A percentile compares a stretch with the other conserved stretches of the same genome.
These are phyloP conservation scores for Aspergillus sparsus DNA, from an alignment of 495 filamentous ascomycete species.

Conservation along the genomic window DNA sequence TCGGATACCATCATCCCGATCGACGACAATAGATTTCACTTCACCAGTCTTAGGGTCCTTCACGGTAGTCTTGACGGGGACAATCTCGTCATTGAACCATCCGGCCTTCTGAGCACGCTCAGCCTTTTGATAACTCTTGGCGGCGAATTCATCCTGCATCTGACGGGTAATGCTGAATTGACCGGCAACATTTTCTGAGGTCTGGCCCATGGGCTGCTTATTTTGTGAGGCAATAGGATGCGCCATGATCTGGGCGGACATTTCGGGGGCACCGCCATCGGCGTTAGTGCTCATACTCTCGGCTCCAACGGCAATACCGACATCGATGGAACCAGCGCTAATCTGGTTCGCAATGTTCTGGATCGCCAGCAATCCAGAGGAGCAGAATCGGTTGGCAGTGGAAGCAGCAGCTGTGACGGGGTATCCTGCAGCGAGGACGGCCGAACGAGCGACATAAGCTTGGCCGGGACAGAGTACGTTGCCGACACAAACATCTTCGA, in stretches of 20 bases:
- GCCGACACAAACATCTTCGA: slow-evolving; percentile 91
- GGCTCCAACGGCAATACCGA: slow-evolving; percentile 84
- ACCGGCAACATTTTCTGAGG: slow-evolving; percentile 85
- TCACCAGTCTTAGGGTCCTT: slow-evolving; percentile 83
- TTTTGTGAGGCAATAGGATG: slow-evolving; percentile 79
- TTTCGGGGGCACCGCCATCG: slow-evolving; percentile 67
- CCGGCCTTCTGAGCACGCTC: slow-evolving; percentile 90
- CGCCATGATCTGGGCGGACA: slow-evolving; percentile 69
- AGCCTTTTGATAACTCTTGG: slow-evolving; percentile 80
- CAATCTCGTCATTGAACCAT: slow-evolving; percentile 89
- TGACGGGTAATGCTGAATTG: slow-evolving; percentile 83
- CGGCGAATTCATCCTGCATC: slow-evolving; percentile 77
- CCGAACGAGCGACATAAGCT: slow-evolving; percentile 84
- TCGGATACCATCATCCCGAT: slow-evolving; percentile 85
- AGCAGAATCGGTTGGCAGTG: slow-evolving; percentile 91
- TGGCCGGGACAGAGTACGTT: slow-evolving; percentile 65
- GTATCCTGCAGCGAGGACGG: slow-evolving; percentile 86
- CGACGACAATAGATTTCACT: slow-evolving; percentile 72
- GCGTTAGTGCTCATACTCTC: slow-evolving; percentile 83
- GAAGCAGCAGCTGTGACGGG: slow-evolving; percentile 80
- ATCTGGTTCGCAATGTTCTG: slow-evolving; percentile 95
- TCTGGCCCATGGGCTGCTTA: slow-evolving; percentile 93
- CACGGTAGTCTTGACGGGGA: slow-evolving; percentile 75
- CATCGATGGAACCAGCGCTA: slow-evolving; percentile 73
- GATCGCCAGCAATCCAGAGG: slow-evolving; percentile 86